A percentile compares a stretch with the other conserved stretches of the same genome.
These are phyloP conservation scores for Cucumis hystrix DNA, from an alignment of 306 rosid genomes.

Conservation along the genomic window DNA sequence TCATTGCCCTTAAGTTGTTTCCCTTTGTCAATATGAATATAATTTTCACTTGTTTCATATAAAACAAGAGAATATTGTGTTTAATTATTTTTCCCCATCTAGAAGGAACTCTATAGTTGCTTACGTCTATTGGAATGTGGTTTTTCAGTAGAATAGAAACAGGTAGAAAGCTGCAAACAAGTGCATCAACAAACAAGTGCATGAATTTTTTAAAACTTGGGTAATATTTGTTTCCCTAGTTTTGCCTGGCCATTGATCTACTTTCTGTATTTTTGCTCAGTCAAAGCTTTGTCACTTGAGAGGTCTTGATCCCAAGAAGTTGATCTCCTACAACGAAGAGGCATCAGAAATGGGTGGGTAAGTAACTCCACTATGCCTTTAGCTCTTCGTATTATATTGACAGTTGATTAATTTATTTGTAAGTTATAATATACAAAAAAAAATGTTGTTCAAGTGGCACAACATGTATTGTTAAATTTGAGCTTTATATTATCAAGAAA, in stretches of 20 bases:
- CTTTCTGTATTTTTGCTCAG: slow-evolving; percentile 28
- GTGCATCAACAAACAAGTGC: not conserved
- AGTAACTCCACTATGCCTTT: slow-evolving; percentile 23
- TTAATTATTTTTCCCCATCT: not conserved
- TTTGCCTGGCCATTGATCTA: not conserved
- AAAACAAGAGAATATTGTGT: no score
- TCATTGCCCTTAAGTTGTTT: no score
- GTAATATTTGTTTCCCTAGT: not conserved
- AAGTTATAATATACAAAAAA: not conserved
- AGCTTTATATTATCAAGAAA: no score
- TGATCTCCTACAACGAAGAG: slow-evolving; percentile 71
- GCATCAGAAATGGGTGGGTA: slow-evolving; percentile 98
- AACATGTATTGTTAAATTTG: not conserved
- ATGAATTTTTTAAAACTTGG: not conserved
- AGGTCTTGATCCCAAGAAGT: slow-evolving; percentile 42
- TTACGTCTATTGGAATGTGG: not conserved
- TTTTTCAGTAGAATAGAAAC: not conserved
- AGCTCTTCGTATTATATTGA: not conserved
- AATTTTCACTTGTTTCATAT: no score
- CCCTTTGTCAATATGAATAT: no score
- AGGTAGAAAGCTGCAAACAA: not conserved
- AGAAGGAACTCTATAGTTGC: not conserved
- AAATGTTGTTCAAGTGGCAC: not conserved
- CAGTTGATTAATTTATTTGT: not conserved
- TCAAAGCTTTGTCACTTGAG: slow-evolving; percentile 74